phyloP scores from a whole-genome alignment of 2,329 filamentous ascomycete genomes.

The Falciphora oryzae region DNA sequence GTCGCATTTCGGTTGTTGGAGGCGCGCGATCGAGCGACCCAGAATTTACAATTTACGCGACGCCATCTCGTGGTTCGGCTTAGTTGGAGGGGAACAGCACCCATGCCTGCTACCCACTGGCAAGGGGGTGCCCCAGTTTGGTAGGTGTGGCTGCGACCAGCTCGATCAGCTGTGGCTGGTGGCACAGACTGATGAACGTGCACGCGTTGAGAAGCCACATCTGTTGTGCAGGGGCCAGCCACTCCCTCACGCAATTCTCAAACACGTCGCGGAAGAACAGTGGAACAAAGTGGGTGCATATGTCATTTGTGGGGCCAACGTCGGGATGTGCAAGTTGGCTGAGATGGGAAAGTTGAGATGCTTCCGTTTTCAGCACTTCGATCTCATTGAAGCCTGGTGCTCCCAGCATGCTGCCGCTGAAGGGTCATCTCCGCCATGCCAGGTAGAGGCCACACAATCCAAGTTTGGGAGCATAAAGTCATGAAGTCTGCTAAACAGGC shows the following conservation, averaged over 20 bases:
- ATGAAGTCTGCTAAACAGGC: neutral
- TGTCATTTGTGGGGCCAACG: neutral
- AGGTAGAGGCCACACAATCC: neutral
- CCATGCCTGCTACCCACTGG: neutral
- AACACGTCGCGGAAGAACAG: neutral
- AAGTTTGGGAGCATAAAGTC: neutral
- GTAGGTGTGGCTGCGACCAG: neutral
- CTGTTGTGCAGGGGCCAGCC: too few relatives aligned
- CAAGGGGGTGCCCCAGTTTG: neutral
- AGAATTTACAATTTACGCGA: slow-evolving; percentile 10
- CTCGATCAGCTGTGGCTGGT: neutral
- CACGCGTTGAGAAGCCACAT: too few relatives aligned
- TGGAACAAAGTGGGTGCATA: neutral
- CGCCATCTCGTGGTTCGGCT: slow-evolving; percentile 1
- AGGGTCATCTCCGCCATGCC: neutral
- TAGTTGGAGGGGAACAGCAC: slow-evolving; percentile 7
- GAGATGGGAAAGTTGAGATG: too few relatives aligned
- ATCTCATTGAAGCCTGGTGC: neutral
- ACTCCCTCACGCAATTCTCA: too few relatives aligned
- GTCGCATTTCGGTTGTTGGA: neutral
- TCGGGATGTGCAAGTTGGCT: too few relatives aligned
- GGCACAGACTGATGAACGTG: too few relatives aligned
- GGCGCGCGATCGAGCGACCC: slow-evolving; percentile 3
- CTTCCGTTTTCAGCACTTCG: neutral
- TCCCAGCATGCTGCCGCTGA: too few relatives aligned